Evolutionary conservation across 2,329 filamentous ascomycete genomes (phyloP).

Genomic region (Cladosporium cucumerinum): DNA sequence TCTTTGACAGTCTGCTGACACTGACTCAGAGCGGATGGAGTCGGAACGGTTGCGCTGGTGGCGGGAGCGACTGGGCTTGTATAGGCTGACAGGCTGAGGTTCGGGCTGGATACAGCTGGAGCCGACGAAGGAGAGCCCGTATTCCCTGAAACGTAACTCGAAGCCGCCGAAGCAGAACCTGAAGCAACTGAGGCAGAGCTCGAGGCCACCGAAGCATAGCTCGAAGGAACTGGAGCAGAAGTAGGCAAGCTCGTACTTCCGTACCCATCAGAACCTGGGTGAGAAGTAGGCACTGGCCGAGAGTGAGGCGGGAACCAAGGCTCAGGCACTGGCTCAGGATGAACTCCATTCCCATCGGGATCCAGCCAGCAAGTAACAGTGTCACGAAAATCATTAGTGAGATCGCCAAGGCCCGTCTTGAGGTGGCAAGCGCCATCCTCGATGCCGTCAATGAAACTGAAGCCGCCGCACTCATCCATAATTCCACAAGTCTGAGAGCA

Average conservation of each 20-base stretch:
- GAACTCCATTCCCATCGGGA: neutral
- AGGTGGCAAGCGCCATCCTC: conserved; percentile 19
- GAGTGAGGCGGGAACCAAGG: neutral
- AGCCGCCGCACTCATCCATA: conserved; percentile 9
- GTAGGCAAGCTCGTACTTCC: neutral
- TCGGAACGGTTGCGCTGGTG: neutral
- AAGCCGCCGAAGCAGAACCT: neutral
- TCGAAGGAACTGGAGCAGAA: neutral
- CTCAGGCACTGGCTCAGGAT: neutral
- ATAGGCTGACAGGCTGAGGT: neutral
- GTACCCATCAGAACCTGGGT: neutral
- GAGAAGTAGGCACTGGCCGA: neutral
- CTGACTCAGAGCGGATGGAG: neutral
- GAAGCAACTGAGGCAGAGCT: neutral
- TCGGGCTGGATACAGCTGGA: neutral
- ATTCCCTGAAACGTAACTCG: neutral
- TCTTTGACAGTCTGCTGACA: neutral
- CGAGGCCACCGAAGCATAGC: neutral
- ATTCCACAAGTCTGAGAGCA: neutral
- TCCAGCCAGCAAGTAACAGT: too few relatives aligned
- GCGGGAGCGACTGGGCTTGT: neutral
- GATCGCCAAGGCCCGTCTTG: conserved; percentile 10
- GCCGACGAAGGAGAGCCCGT: neutral
- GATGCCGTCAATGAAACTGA: conserved; percentile 11
- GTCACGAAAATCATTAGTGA: too few relatives aligned